Conservation (phyloP, 2,329 filamentous ascomycete genomes). For the Claviceps africana region DNA sequence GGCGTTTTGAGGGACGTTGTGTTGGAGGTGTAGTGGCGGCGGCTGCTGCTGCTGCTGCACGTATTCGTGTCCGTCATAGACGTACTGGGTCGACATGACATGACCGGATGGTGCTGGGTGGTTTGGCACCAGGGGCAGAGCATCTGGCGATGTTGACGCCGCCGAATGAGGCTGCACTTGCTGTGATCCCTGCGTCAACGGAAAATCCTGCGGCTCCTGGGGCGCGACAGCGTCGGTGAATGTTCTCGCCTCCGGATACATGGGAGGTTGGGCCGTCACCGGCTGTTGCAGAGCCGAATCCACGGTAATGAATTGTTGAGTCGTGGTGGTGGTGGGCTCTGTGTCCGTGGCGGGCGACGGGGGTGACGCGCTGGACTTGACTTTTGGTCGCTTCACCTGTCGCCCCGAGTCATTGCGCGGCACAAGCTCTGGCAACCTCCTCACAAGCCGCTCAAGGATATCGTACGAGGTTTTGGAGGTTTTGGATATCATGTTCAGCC, state of each 20-base stretch:
- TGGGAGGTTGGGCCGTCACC: neutral
- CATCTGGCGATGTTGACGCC: neutral
- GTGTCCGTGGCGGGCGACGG: neutral
- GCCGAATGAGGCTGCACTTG: neutral
- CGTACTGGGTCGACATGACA: neutral
- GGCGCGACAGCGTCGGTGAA: neutral
- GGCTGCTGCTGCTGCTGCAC: neutral
- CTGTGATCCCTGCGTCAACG: neutral
- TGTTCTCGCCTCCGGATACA: neutral
- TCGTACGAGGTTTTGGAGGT: slow-evolving; percentile 22
- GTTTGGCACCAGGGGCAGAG: neutral
- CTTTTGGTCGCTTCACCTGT: slow-evolving; percentile 5
- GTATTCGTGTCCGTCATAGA: neutral
- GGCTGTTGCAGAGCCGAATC: neutral
- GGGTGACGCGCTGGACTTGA: neutral
- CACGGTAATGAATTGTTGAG: neutral
- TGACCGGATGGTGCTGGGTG: neutral
- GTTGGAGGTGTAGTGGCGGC: neutral
- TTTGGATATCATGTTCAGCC: slow-evolving; percentile 17
- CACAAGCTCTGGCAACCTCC: slow-evolving; percentile 12
- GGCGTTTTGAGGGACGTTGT: neutral
- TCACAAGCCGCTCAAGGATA: slow-evolving; percentile 17
- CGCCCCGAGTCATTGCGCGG: neutral
- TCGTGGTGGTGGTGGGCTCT: neutral
- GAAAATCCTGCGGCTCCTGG: neutral